Evolutionary conservation across 2,329 filamentous ascomycete species (phyloP).

Genomic region (Xylaria sp.): DNA sequence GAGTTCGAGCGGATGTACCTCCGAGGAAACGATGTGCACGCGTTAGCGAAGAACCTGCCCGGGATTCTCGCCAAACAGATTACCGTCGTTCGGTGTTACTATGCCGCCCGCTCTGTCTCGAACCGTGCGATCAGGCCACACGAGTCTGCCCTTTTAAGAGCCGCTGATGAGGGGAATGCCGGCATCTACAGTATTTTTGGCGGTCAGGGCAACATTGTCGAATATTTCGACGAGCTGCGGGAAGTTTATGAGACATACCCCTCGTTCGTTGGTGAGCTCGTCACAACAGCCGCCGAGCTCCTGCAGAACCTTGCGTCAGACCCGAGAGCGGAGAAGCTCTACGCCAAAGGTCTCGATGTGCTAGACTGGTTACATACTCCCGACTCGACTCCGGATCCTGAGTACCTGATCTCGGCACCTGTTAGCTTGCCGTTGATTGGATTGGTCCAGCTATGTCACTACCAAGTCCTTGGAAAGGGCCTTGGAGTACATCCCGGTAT

Average conservation of each 20-base stretch:
- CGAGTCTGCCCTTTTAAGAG: slow-evolving; percentile 89
- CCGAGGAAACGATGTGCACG: slow-evolving; percentile 94
- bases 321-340: slow-evolving; percentile 88
- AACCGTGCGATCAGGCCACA: slow-evolving; percentile 89
- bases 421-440: slow-evolving; percentile 97
- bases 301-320: slow-evolving; percentile 84
- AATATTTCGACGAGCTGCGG: slow-evolving; percentile 97
- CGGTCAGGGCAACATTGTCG: slow-evolving; percentile 97
- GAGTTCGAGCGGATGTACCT: slow-evolving; percentile 97
- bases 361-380: slow-evolving; percentile 89
- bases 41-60: slow-evolving; percentile 79
- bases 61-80: slow-evolving; percentile 94
- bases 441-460: slow-evolving; percentile 93
- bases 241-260: slow-evolving; percentile 91
- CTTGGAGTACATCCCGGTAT: slow-evolving; percentile 88
- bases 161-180: slow-evolving; percentile 80
- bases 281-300: slow-evolving; percentile 79
- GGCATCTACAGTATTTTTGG: slow-evolving; percentile 93
- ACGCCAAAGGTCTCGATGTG: slow-evolving; percentile 94
- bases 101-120: slow-evolving; percentile 79
- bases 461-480: slow-evolving; percentile 89
- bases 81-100: slow-evolving; percentile 87
- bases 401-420: slow-evolving; percentile 92
- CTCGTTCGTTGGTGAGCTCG: slow-evolving; percentile 84
- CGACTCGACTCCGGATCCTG: slow-evolving; percentile 87